These are phyloP conservation scores for Saitozyma sp. DNA, from an alignment of 768 basidiomycete species.

Conservation along the genomic window DNA sequence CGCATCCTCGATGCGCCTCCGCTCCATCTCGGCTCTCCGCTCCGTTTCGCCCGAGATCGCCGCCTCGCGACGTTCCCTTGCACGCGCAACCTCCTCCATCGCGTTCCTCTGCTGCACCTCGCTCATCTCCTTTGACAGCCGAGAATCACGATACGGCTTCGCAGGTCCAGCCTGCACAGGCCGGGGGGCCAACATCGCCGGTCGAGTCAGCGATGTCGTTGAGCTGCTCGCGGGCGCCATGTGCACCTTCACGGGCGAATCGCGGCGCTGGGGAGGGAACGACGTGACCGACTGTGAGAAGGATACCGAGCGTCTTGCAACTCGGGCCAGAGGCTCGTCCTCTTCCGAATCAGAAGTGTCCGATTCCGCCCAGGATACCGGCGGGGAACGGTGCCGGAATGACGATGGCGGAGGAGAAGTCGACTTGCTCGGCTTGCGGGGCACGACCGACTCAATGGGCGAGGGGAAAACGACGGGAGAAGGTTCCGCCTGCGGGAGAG, in stretches of 20 bases:
- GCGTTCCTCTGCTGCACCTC: slow-evolving; percentile 7
- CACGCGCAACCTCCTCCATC: slow-evolving; percentile 25
- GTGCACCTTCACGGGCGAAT: too few species aligned
- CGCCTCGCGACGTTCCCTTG: slow-evolving; percentile 26
- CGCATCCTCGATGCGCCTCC: slow-evolving; percentile 10
- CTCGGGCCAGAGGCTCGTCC: slow-evolving; percentile 16
- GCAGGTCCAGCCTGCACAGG: too few species aligned
- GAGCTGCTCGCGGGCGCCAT: too few species aligned
- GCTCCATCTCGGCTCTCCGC: slow-evolving; percentile 22
- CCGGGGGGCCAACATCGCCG: too few species aligned
- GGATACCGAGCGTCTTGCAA: slow-evolving; percentile 5
- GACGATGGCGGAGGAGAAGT: neutral
- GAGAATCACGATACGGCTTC: too few species aligned
- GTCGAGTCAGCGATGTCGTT: too few species aligned
- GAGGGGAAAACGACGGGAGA: too few species aligned
- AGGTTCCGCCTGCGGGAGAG: too few species aligned
- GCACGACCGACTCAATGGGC: too few species aligned
- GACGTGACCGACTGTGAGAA: neutral
- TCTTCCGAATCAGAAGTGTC: slow-evolving; percentile 1
- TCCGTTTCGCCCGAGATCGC: slow-evolving; percentile 25
- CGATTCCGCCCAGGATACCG: neutral
- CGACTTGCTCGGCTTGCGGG: too few species aligned
- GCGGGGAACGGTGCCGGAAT: neutral
- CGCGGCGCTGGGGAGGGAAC: too few species aligned
- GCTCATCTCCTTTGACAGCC: too few species aligned